Percentiles rank a stretch among this genome's conserved stretches.
Evolutionary conservation across 805 yeast genomes (phyloP).

Genomic region (Ogataea ramenticola): DNA sequence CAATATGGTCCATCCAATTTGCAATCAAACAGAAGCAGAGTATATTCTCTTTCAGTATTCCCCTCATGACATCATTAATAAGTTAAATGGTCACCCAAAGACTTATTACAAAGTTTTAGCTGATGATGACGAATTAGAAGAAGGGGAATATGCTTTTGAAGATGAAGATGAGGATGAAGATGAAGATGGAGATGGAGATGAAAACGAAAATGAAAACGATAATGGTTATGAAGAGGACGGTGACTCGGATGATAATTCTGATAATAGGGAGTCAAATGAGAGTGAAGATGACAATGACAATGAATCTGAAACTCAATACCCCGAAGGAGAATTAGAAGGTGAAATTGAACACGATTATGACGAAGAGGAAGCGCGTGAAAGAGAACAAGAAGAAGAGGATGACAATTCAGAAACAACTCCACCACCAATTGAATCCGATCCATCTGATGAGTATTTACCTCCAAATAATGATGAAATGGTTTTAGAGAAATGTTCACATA

Average conservation of each 20-base stretch:
- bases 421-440: neutral
- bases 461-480: slow-evolving; percentile 1
- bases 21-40: neutral
- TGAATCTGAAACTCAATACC: too few relatives aligned
- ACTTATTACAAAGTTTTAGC: neutral
- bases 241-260: neutral
- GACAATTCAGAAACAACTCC: neutral
- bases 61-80: neutral
- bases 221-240: neutral
- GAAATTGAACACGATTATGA: neutral
- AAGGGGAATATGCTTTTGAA: neutral
- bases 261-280: neutral
- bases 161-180: neutral
- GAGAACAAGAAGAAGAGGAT: slow-evolving; percentile 1
- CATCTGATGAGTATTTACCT: neutral
- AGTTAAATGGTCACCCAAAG: neutral
- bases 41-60: neutral
- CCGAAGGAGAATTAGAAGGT: neutral
- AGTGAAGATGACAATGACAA: neutral
- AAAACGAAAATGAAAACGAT: neutral
- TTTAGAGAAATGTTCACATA: slow-evolving; percentile 2
- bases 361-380: slow-evolving; percentile 1
- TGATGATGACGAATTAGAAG: neutral
- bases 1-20: slow-evolving; percentile 4
- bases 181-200: neutral